phyloP scores from a whole-genome alignment of 805 yeast species.

The Sugiyamaella chiloensis region DNA sequence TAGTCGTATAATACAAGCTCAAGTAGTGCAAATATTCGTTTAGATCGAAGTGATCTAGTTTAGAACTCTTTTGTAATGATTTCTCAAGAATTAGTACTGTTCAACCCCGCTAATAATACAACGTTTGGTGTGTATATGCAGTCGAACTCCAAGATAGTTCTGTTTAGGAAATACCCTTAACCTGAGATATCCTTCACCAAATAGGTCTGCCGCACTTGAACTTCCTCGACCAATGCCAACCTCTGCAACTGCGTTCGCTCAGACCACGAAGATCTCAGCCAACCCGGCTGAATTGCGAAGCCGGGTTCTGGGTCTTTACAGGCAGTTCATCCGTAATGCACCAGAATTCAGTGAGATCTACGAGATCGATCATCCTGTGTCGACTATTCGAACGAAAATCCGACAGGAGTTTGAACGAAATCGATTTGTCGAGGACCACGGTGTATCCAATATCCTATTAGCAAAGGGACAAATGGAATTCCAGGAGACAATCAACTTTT shows the following conservation, averaged over 20 bases:
- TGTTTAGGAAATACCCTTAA: too few relatives aligned
- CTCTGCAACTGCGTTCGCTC: conserved; percentile 79
- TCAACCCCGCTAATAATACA: too few relatives aligned
- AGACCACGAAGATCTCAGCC: conserved; percentile 66
- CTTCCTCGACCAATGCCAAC: too few relatives aligned
- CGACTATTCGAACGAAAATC: conserved; percentile 74
- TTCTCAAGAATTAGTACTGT: too few relatives aligned
- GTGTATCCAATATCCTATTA: conserved; percentile 62
- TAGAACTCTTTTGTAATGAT: too few relatives aligned
- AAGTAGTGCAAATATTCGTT: background rate
- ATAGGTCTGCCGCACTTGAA: too few relatives aligned
- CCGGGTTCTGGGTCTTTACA: conserved; percentile 67
- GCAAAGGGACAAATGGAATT: conserved; percentile 89
- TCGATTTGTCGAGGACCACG: conserved; percentile 65
- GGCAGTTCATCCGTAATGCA: conserved; percentile 57
- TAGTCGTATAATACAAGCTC: background rate
- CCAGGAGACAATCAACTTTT: conserved; percentile 82
- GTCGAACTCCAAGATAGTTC: too few relatives aligned
- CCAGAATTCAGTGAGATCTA: conserved; percentile 43
- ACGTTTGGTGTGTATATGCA: too few relatives aligned
- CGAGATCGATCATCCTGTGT: conserved; percentile 57
- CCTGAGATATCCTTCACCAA: too few relatives aligned
- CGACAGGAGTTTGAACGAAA: conserved; percentile 89
- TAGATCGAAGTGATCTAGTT: too few relatives aligned
- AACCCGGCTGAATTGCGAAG: conserved; percentile 57